phyloP scores from a whole-genome alignment of 257 asterid species.

The Nicotiana noctiflora region DNA sequence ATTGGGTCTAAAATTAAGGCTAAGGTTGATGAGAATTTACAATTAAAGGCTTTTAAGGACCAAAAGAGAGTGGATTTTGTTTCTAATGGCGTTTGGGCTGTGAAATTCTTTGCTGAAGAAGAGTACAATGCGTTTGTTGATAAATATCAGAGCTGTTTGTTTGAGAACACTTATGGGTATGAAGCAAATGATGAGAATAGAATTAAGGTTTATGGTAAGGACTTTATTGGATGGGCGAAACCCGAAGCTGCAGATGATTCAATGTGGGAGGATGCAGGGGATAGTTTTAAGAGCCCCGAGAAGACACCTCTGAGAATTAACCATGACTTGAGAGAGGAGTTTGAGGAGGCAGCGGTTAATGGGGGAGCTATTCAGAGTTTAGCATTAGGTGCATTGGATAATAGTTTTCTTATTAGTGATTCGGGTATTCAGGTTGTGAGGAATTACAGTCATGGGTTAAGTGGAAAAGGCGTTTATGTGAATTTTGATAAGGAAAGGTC shows the following conservation, averaged over 20 bases:
- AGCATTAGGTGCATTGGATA: conserved; percentile 89
- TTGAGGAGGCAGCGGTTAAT: conserved; percentile 62
- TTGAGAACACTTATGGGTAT: conserved; percentile 77
- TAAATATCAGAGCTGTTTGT: conserved; percentile 56
- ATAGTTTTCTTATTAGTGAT: conserved; percentile 82
- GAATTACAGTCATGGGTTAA: conserved; percentile 81
- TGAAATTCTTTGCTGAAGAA: conserved; percentile 45
- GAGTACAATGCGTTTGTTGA: conserved; percentile 50
- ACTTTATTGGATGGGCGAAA: conserved; percentile 87
- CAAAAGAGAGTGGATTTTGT: conserved; percentile 82
- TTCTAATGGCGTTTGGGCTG: conserved; percentile 81
- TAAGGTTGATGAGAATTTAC: conserved; percentile 55
- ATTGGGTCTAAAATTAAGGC: conserved; percentile 63
- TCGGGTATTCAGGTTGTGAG: conserved; percentile 83
- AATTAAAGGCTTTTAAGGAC: conserved; percentile 62
- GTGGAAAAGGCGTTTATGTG: conserved; percentile 84
- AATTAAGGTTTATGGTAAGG: conserved; percentile 91
- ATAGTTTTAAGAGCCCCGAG: conserved; percentile 39
- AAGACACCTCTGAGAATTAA: conserved; percentile 38
- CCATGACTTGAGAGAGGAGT: conserved; percentile 73
- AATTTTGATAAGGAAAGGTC: conserved; percentile 51
- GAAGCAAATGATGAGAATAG: conserved; percentile 73
- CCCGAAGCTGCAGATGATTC: conserved; percentile 89
- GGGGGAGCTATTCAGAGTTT: conserved; percentile 80
- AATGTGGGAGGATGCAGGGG: conserved; percentile 88